A percentile compares a stretch with the other conserved stretches of the same genome.
These are phyloP conservation scores for Penicillium malachiteum DNA, from an alignment of 495 filamentous ascomycete species.

Conservation along the genomic window DNA sequence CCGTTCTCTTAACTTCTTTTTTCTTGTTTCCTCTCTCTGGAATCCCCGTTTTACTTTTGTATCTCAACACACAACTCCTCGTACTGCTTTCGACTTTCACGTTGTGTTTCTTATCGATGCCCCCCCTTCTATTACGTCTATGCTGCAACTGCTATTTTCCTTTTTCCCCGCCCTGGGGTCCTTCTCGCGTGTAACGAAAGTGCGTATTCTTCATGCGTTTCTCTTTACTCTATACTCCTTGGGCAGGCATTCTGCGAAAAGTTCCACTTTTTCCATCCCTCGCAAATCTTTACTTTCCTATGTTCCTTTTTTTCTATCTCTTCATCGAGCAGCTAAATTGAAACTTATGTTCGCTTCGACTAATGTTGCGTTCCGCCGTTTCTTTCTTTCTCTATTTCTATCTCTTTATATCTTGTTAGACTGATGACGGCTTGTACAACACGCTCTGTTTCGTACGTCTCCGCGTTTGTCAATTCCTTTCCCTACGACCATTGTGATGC, in stretches of 20 bases:
- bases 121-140: conserved; percentile 9
- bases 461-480: conserved; percentile 22
- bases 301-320: conserved; percentile 35
- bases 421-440: conserved; percentile 27
- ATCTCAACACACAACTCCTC: conserved; percentile 2
- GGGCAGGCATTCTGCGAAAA: conserved; percentile 54
- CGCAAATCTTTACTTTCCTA: conserved; percentile 33
- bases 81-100: conserved; percentile 8
- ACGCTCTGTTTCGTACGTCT: conserved; percentile 25
- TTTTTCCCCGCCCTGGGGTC: conserved; percentile 29
- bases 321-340: conserved; percentile 44
- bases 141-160: conserved; percentile 16
- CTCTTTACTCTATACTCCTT: conserved; percentile 40
- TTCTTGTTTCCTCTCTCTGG: background rate
- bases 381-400: conserved; percentile 17
- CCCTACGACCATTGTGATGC: conserved; percentile 14
- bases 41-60: background rate
- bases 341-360: conserved; percentile 40
- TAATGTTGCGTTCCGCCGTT: conserved; percentile 33
- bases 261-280: conserved; percentile 39
- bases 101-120: conserved; percentile 8
- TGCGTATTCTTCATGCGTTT: conserved; percentile 39
- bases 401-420: conserved; percentile 20
- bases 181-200: conserved; percentile 41
- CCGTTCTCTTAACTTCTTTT: background rate